Percentiles rank a stretch among this genome's conserved stretches.
phyloP scores from a whole-genome alignment of 2,329 filamentous ascomycete species.

The Hypomyces perniciosus region DNA sequence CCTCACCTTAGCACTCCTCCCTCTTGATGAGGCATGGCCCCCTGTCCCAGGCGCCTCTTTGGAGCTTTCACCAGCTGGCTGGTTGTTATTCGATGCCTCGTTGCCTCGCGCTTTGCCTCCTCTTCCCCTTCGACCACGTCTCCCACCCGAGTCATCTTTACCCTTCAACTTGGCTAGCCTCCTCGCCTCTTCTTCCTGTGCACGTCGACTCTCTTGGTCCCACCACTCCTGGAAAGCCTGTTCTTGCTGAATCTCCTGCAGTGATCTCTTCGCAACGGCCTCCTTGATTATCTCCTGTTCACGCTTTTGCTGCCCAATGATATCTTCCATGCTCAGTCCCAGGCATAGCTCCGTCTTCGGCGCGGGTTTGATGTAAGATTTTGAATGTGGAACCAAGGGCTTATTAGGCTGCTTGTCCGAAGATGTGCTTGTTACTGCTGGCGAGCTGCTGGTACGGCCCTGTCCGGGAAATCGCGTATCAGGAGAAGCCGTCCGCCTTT shows the following conservation, averaged over 20 bases:
- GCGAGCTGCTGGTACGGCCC: constrained; percentile 32
- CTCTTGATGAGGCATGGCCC: constrained; percentile 7
- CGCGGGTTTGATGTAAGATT: constrained; percentile 51
- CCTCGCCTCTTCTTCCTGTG: constrained; percentile 56
- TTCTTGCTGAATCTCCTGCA: constrained; percentile 94
- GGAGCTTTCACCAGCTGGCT: constrained; percentile 14
- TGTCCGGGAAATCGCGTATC: constrained; percentile 60
- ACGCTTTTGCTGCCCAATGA: constrained; percentile 77
- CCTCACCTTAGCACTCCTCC: constrained; percentile 11
- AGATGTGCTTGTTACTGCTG: constrained; percentile 22
- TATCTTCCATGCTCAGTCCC: constrained; percentile 76
- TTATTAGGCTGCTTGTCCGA: constrained; percentile 29
- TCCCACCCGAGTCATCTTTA: constrained; percentile 26
- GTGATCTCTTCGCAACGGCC: constrained; percentile 76
- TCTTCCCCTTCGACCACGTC: constrained; percentile 23
- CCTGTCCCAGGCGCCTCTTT: constrained; percentile 6
- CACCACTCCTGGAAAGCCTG: constrained; percentile 97
- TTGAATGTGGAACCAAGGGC: constrained; percentile 53
- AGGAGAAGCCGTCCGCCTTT: constrained; percentile 50
- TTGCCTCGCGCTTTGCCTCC: constrained; percentile 23
- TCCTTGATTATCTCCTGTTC: constrained; percentile 81
- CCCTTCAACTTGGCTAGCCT: constrained; percentile 36
- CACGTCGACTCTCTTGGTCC: constrained; percentile 74
- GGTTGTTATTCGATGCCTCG: constrained; percentile 14
- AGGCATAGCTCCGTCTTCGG: constrained; percentile 57